These are phyloP conservation scores for Macrolepiota albuminosa DNA, from an alignment of 768 basidiomycete species.

Conservation along the genomic window DNA sequence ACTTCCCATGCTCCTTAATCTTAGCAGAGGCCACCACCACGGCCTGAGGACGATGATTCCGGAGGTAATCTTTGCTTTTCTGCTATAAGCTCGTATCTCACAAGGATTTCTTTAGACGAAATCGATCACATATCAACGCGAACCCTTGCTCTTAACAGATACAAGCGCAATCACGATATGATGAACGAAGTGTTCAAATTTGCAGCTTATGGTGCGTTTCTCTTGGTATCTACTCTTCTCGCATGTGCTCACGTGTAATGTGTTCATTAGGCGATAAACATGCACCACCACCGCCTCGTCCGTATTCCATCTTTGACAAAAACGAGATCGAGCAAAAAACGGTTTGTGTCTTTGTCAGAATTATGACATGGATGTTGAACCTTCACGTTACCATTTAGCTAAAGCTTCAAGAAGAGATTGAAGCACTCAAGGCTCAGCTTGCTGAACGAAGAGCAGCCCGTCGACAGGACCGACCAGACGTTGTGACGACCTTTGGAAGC, in stretches of 20 bases:
- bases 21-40: constrained; percentile 31
- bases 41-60: constrained; percentile 58
- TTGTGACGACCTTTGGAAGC: constrained; percentile 5
- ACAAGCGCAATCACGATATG: constrained; percentile 75
- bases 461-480: constrained; percentile 12
- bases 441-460: constrained; percentile 35
- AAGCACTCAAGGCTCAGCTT: constrained; percentile 44
- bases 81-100: background rate
- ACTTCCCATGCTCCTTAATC: constrained; percentile 4
- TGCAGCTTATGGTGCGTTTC: constrained; percentile 56
- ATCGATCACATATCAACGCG: constrained; percentile 68
- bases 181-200: constrained; percentile 81
- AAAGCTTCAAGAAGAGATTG: constrained; percentile 56
- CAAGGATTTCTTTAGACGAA: constrained; percentile 42
- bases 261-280: constrained; percentile 39
- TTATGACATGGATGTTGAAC: background rate
- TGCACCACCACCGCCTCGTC: constrained; percentile 30
- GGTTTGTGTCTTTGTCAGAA: constrained; percentile 30
- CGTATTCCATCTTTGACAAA: constrained; percentile 60
- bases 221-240: background rate
- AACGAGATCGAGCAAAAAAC: constrained; percentile 51
- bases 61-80: constrained; percentile 37
- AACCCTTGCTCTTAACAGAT: constrained; percentile 65
- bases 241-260: background rate
- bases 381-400: constrained; percentile 28